These are phyloP conservation scores for Syzygium syzygioides DNA, from an alignment of 441 rosid species.

Conservation along the genomic window DNA sequence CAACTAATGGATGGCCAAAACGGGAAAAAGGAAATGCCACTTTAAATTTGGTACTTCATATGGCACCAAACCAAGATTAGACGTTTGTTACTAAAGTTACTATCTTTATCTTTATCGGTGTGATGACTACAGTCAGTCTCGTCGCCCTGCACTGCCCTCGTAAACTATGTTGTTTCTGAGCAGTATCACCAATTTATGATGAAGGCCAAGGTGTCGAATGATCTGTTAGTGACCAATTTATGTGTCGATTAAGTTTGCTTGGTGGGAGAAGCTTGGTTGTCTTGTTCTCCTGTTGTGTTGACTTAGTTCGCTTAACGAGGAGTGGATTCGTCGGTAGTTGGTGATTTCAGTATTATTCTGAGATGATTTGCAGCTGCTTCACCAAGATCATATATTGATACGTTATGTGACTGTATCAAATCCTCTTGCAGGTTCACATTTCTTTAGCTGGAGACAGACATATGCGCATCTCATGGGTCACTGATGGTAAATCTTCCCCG, in stretches of 20 bases:
- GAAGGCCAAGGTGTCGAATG: neutral
- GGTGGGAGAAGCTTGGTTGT: neutral
- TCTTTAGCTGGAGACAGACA: conserved; percentile 87
- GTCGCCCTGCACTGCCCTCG: neutral
- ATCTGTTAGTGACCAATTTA: neutral
- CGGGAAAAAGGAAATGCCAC: neutral
- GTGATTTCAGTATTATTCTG: neutral
- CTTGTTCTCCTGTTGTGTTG: neutral
- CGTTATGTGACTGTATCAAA: neutral
- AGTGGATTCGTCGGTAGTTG: neutral
- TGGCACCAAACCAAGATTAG: neutral
- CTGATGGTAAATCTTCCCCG: conserved; percentile 51
- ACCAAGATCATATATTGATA: neutral
- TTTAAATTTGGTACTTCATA: neutral
- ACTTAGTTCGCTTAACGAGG: neutral
- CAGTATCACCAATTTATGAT: neutral
- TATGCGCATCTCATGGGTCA: conserved; percentile 74
- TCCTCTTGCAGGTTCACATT: conserved; percentile 60
- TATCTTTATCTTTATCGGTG: neutral
- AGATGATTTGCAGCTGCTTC: neutral
- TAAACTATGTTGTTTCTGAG: neutral
- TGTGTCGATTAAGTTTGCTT: neutral
- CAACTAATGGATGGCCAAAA: neutral
- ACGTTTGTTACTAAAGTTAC: neutral
- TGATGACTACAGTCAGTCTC: neutral